Conservation (phyloP, 2,329 filamentous ascomycete species). For the Fonsecaea monophora region DNA sequence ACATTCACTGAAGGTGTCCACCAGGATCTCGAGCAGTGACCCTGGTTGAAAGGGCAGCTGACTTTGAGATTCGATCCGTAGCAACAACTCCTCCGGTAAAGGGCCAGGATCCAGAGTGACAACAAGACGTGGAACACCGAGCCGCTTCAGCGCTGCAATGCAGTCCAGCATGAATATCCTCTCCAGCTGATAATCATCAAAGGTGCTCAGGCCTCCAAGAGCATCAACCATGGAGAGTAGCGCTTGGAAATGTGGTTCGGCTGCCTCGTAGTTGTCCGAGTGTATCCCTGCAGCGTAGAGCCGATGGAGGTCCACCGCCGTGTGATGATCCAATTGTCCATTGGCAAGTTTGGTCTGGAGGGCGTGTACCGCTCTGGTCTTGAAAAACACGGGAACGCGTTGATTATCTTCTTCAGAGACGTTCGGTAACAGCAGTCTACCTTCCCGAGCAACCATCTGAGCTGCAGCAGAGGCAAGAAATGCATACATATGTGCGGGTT, state of each 20-base stretch:
- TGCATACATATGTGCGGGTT: slow-evolving; percentile 36
- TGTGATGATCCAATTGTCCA: slow-evolving; percentile 30
- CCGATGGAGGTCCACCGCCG: slow-evolving; percentile 34
- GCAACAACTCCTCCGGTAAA: slow-evolving; percentile 18
- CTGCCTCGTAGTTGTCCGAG: slow-evolving; percentile 25
- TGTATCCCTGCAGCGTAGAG: slow-evolving; percentile 26
- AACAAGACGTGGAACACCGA: slow-evolving; percentile 25
- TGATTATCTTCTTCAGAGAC: slow-evolving; percentile 25
- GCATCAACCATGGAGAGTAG: slow-evolving; percentile 34
- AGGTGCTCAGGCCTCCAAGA: slow-evolving; percentile 33
- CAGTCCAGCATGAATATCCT: slow-evolving; percentile 29
- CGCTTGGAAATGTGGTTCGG: slow-evolving; percentile 36
- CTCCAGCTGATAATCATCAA: slow-evolving; percentile 35
- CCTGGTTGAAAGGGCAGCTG: slow-evolving; percentile 15
- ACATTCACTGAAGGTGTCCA: slow-evolving; percentile 6
- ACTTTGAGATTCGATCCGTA: slow-evolving; percentile 12
- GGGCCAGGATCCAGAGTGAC: slow-evolving; percentile 31
- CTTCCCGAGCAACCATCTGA: slow-evolving; percentile 33
- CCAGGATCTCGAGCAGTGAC: slow-evolving; percentile 20
- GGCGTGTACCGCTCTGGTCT: slow-evolving; percentile 34
- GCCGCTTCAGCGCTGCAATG: slow-evolving; percentile 22
- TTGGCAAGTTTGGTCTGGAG: slow-evolving; percentile 27
- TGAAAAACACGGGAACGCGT: slow-evolving; percentile 32
- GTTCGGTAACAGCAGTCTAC: slow-evolving; percentile 30
- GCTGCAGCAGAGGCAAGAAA: slow-evolving; percentile 32